Evolutionary conservation across 2,329 filamentous ascomycete genomes (phyloP), one percentile per base, ranked within the genome.

Genomic region (Alternaria sp.): DNA sequence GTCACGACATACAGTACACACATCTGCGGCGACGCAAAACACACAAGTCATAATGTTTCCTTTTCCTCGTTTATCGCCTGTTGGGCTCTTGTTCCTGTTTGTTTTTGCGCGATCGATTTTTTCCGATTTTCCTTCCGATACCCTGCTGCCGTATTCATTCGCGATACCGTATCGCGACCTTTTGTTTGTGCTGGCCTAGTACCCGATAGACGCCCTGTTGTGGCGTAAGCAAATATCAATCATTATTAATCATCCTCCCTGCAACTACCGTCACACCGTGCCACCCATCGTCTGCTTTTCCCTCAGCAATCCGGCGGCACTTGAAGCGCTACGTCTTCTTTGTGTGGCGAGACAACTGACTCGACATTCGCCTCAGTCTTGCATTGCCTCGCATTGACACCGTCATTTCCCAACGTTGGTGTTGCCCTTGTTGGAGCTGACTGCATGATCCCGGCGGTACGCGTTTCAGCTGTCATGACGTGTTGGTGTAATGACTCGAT

Each of bases 1-100:
- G 39, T 57, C 36, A 59, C 38, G 56, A 59, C 47, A 47, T 39
- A 61, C 54, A 55, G n/a, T 64, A 58, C 42, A 59, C 41, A 60
- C 16, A 34, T 54, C 44, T 49, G 56, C 60, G 52, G 56, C 57
- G 48, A 62, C 56, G 63, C 60, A 57, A 20, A 57, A 20, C 20
- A 36, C 32, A 49, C 41, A 53, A 55, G 55, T 47, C 51, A 61
- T 56, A 55, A 62, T 59, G 47, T 58, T 56, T 59, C 47, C 22
- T 28, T 63, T 43, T 24, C 44, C 12, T 56, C 26, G 18, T 36
- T 47, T 24, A 18, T 30, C 20, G 16, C 7, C 16, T 26, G 11
- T 49, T 26, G 26, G 22, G n/a, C 38, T 24, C 24, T 41, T 11
- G n/a, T 42, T 36, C 7, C 24, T 26, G 24, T 16, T 36, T 55